A percentile compares a stretch with the other conserved stretches of the same genome.
Evolutionary conservation across 345 rosid species (phyloP).

Genomic region (Eutrema japonicum): DNA sequence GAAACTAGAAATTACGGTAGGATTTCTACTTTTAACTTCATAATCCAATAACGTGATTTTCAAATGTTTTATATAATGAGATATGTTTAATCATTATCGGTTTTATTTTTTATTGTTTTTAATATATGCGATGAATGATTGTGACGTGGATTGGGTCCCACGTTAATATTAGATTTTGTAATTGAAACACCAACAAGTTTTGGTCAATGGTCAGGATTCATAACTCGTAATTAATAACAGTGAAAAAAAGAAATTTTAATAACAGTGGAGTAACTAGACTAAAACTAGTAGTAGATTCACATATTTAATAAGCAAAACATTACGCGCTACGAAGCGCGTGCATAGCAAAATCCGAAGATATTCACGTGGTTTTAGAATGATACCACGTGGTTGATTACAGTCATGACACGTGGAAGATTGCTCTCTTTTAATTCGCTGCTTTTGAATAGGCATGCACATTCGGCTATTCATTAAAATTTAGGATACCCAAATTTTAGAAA

Average conservation of each 20-base stretch:
- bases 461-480: too few relatives aligned
- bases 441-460: background rate
- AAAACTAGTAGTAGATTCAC: background rate
- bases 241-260: background rate
- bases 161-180: slow-evolving; percentile 31
- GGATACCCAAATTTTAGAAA: too few relatives aligned
- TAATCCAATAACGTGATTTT: slow-evolving; percentile 21
- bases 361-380: slow-evolving; percentile 1
- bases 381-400: slow-evolving; percentile 40
- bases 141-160: slow-evolving; percentile 33
- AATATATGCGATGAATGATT: background rate
- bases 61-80: background rate
- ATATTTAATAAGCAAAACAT: background rate
- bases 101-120: background rate
- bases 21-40: slow-evolving; percentile 18
- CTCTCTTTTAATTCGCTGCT: slow-evolving; percentile 40
- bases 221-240: slow-evolving; percentile 33
- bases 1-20: slow-evolving; percentile 3
- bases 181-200: slow-evolving; percentile 25
- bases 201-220: slow-evolving; percentile 45
- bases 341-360: background rate
- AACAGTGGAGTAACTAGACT: slow-evolving; percentile 32
- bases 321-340: slow-evolving; percentile 51
- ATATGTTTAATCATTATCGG: background rate
- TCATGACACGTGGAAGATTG: slow-evolving; percentile 9